Conservation (phyloP, 495 filamentous ascomycete species). For the Lophiotrema nucula region DNA sequence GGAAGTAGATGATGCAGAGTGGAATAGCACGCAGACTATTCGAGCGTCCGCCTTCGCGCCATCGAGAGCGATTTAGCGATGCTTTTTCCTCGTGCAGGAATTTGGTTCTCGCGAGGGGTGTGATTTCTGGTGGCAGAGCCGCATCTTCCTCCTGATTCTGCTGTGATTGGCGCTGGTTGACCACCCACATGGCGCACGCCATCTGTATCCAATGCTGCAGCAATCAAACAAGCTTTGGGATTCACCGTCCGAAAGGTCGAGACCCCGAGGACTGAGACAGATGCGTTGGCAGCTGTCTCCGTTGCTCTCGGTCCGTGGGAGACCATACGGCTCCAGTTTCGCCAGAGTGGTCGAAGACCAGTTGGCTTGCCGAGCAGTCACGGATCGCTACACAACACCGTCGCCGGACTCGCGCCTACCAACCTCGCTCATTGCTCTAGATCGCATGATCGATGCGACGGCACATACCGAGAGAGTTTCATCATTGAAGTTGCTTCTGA, state of each 20-base stretch:
- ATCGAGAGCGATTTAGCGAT: background rate
- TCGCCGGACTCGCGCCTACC: background rate
- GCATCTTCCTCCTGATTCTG: background rate
- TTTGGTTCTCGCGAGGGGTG: background rate
- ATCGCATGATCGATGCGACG: background rate
- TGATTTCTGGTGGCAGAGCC: conserved; percentile 17
- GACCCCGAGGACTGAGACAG: conserved; percentile 1
- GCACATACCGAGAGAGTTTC: background rate
- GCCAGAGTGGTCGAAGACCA: background rate
- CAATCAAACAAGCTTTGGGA: conserved; percentile 13
- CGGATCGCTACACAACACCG: background rate
- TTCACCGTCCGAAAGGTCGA: conserved; percentile 1
- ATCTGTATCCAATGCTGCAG: background rate
- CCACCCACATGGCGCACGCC: conserved; percentile 5
- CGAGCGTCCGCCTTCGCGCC: background rate
- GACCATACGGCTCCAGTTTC: background rate
- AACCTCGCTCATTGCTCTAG: background rate
- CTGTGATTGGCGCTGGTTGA: conserved; percentile 1
- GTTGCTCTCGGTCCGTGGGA: conserved; percentile 3
- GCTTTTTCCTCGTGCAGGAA: conserved; percentile 1
- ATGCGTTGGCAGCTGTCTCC: conserved; percentile 9
- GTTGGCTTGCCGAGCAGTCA: background rate
- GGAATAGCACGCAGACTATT: background rate
- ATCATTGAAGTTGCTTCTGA: background rate
- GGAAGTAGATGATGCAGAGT: background rate